A percentile compares a stretch with the other conserved stretches of the same genome.
Evolutionary conservation across 2,329 filamentous ascomycete genomes (phyloP).

Genomic region (Fusarium kyushuense): DNA sequence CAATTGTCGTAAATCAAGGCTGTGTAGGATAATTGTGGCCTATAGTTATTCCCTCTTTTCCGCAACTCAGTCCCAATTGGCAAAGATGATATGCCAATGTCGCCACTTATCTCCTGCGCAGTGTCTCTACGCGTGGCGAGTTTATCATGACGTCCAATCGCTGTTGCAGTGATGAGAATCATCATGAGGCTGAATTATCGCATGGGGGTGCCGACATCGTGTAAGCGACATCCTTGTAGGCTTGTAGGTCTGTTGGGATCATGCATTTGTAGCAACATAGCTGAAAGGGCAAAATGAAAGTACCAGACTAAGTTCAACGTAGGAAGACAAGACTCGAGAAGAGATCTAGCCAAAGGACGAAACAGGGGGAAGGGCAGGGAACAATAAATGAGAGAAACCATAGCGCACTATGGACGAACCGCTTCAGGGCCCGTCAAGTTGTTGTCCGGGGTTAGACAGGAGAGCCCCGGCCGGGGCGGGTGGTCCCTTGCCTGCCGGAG

Average conservation of each 20-base stretch:
- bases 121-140: constrained; percentile 7
- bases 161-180: constrained; percentile 1
- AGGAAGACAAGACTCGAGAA: neutral
- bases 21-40: neutral
- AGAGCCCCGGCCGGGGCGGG: neutral
- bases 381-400: constrained; percentile 5
- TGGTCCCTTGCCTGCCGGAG: neutral
- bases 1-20: constrained; percentile 13
- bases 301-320: neutral
- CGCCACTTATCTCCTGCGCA: neutral
- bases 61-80: constrained; percentile 5
- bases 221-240: constrained; percentile 4
- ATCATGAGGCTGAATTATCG: constrained; percentile 8
- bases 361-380: neutral
- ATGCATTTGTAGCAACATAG: neutral
- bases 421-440: neutral
- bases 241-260: neutral
- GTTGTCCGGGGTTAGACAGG: neutral
- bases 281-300: neutral
- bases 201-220: neutral
- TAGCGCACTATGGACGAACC: constrained; percentile 10
- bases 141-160: constrained; percentile 2
- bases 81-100: neutral
- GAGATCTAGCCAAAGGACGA: neutral
- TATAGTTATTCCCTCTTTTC: neutral